Percentiles rank a stretch among this genome's conserved stretches.
Conservation (phyloP, 139 green algal species). For the Chlorella sp. region DNA sequence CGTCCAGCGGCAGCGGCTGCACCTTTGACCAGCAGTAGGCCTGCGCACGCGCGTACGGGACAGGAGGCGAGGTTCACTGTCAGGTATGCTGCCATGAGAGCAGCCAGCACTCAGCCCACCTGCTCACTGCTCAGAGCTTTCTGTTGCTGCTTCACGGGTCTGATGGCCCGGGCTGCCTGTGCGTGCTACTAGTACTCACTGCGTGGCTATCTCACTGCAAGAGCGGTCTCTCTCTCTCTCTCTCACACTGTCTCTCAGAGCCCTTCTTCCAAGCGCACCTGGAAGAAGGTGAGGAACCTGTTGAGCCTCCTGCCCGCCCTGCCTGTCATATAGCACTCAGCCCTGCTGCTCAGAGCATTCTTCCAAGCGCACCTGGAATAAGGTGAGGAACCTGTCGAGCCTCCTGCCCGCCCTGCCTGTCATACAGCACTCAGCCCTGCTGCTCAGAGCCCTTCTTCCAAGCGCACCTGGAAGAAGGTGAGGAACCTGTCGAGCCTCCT, state of each 20-base stretch:
- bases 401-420: conserved; percentile 49
- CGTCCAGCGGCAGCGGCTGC: conserved; percentile 71
- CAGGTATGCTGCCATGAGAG: not conserved
- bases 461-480: conserved; percentile 79
- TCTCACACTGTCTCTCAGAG: no score
- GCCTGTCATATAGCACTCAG: conserved; percentile 79
- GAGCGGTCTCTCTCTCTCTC: no score
- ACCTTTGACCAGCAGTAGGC: conserved; percentile 83
- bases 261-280: no score
- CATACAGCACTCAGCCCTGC: conserved; percentile 84
- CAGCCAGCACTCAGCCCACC: no score
- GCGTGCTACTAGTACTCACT: no score
- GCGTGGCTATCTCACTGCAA: no score
- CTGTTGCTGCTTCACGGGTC: no score
- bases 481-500: conserved; percentile 84
- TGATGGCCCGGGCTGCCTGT: no score
- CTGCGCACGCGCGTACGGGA: conserved; percentile 8
- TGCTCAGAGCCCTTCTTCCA: no score
- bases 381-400: conserved; percentile 87
- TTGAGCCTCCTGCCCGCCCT: conserved; percentile 60
- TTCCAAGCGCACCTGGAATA: conserved; percentile 83
- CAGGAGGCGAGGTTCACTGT: not conserved
- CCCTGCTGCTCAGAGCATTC: no score
- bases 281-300: conserved; percentile 88
- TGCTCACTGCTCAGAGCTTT: no score